Base-by-base conservation (phyloP, 2,329 filamentous ascomycete species). In the Aureobasidium lini region DNA sequence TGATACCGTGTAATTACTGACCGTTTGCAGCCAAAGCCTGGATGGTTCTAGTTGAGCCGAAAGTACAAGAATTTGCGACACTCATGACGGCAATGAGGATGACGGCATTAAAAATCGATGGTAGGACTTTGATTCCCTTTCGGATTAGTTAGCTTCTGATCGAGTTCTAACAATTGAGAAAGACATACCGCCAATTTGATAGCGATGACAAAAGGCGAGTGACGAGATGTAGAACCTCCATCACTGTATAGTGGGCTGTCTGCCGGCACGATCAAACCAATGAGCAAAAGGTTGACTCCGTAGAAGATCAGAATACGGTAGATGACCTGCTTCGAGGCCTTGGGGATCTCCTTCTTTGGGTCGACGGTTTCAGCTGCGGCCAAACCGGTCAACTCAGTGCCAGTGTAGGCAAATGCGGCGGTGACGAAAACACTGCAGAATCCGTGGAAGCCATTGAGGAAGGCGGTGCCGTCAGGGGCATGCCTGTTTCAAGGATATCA, bases 391-490 rank as follows among this genome's bases (percentile, higher is more conserved):
- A 86, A 72, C 70, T 86, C 84, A 29, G 82, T 85, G 63, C 84
- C 83, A 43, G 79, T 77, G 69, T 84, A 86, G 48, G 82, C 76
- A 65, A 86, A 86, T 2, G 83, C 81, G 16, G 82, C 82, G 29
- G 82, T 85, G 58, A 85, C 82, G 67, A 86, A 85, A 43, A 85
- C 82, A 60, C 78, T 77, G 69, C 82, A 85, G 66, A 86, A 80
- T 40, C 84, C 84, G 69, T 84, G 81, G 75, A 86, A 86, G 4
- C 83, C 83, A 66, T 85, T 76, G 50, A 67, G 64, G 68, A 80
- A 80, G 11, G 68, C 69, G 36, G 69, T 6, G 68, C 23, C 23
- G 2, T 68, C 31, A 66, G 56, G 34, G 64, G 61, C 29, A 9
- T 23, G 6, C 39, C 39, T 54, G 15, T 9, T 40, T 13, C 18